phyloP scores from a whole-genome alignment of 1,284 basidiomycete species.

The Cryptococcus jaspeensis region DNA sequence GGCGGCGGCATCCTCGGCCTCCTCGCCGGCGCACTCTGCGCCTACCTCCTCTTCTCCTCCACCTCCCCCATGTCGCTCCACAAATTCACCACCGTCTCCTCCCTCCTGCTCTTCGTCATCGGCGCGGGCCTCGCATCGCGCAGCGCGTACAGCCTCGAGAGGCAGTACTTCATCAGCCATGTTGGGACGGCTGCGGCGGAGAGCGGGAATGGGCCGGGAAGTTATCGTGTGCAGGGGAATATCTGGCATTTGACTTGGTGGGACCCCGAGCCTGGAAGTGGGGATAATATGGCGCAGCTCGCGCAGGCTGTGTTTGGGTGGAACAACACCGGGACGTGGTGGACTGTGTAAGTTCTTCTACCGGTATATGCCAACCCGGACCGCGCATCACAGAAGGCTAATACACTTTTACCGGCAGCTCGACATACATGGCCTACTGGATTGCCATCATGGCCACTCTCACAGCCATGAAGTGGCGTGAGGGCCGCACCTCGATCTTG shows the following conservation, averaged over 20 bases:
- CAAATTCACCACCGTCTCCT: conserved; percentile 76
- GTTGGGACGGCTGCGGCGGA: conserved; percentile 73
- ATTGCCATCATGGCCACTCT: conserved; percentile 62
- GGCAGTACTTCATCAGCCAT: conserved; percentile 62
- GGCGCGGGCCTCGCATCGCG: conserved; percentile 81
- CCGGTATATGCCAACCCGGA: not conserved
- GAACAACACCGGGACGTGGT: conserved; percentile 55
- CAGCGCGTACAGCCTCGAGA: conserved; percentile 66
- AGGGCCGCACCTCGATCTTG: conserved; percentile 46
- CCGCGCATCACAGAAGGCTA: not conserved
- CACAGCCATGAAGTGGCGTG: conserved; percentile 62
- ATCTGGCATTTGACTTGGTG: conserved; percentile 85
- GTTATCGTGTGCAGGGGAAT: conserved; percentile 69
- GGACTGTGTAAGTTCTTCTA: conserved; percentile 57
- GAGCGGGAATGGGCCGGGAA: conserved; percentile 74
- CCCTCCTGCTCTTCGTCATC: conserved; percentile 79
- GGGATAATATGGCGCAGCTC: conserved; percentile 49
- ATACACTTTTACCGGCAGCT: conserved; percentile 11
- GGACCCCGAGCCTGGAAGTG: conserved; percentile 61
- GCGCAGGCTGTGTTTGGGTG: conserved; percentile 40
- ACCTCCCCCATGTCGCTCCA: conserved; percentile 55
- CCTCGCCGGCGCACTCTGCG: conserved; percentile 61
- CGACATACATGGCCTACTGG: conserved; percentile 71
- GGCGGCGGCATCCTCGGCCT: conserved; percentile 67
- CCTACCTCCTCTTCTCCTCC: conserved; percentile 34